Evolutionary conservation across 1,284 basidiomycete species (phyloP).

Genomic region (Ceratobasidium sp.): DNA sequence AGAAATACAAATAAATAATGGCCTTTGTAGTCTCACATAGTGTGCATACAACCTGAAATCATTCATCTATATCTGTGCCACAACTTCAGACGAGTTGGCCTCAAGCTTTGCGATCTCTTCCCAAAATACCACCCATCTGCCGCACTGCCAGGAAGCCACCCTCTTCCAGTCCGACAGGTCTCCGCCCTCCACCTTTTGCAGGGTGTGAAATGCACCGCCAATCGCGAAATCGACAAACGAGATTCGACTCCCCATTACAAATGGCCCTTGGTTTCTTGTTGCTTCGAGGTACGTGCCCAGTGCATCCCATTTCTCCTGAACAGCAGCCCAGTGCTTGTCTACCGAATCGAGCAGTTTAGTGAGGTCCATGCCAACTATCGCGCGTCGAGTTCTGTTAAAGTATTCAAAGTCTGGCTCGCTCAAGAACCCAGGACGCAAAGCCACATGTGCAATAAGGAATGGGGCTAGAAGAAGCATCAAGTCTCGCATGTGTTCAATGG

Average conservation of each 20-base stretch:
- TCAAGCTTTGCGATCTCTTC: slow-evolving; percentile 15
- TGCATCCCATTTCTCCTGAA: background rate
- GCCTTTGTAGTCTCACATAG: too few relatives aligned
- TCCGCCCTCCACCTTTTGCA: slow-evolving; percentile 13
- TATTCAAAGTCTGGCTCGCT: slow-evolving; percentile 37
- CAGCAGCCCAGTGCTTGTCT: background rate
- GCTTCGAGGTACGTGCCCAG: background rate
- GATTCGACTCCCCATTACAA: slow-evolving; percentile 11
- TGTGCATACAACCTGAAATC: too few relatives aligned
- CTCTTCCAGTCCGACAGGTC: slow-evolving; percentile 7
- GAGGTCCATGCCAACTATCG: slow-evolving; percentile 15
- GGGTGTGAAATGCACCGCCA: background rate
- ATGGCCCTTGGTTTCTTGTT: background rate
- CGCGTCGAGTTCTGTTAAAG: slow-evolving; percentile 15
- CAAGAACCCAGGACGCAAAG: slow-evolving; percentile 34
- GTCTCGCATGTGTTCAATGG: slow-evolving; percentile 7
- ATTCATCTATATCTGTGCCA: too few relatives aligned
- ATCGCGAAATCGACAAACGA: slow-evolving; percentile 16
- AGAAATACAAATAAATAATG: too few relatives aligned
- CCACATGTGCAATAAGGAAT: slow-evolving; percentile 21
- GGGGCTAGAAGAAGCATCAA: slow-evolving; percentile 2
- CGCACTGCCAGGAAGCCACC: slow-evolving; percentile 4
- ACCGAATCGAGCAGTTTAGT: background rate
- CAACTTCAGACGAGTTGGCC: slow-evolving; percentile 16
- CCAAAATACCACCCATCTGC: slow-evolving; percentile 13